A percentile compares a stretch with the other conserved stretches of the same genome.
These are phyloP conservation scores for Trametes meyenii DNA, from an alignment of 768 basidiomycete species.

Conservation along the genomic window DNA sequence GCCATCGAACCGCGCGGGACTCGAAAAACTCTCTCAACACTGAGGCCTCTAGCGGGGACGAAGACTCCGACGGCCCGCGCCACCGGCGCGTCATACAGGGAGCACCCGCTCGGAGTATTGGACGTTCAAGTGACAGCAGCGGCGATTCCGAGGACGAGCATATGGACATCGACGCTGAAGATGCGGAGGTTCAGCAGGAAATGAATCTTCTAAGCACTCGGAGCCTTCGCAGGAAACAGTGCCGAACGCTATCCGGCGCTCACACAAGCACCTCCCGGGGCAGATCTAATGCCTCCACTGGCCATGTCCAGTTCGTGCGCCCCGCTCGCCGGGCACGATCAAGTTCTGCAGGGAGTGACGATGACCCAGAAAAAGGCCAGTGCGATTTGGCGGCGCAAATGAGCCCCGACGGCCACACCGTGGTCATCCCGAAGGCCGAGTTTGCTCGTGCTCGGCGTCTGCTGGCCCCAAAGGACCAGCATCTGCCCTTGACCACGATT, in stretches of 20 bases:
- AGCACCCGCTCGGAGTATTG: background rate
- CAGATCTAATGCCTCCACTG: background rate
- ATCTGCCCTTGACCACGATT: constrained; percentile 28
- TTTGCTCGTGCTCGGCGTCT: constrained; percentile 32
- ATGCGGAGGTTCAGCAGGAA: background rate
- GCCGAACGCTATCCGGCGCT: background rate
- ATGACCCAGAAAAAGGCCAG: background rate
- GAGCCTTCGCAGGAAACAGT: background rate
- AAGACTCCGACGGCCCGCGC: background rate
- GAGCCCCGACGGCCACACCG: constrained; percentile 16
- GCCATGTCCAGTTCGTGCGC: background rate
- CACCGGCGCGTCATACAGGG: background rate
- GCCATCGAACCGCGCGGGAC: background rate
- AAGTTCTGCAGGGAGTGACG: constrained; percentile 7
- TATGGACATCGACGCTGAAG: background rate
- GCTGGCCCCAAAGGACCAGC: constrained; percentile 23
- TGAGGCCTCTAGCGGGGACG: background rate
- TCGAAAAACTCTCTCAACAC: background rate
- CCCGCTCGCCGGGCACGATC: background rate
- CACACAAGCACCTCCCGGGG: too few relatives aligned
- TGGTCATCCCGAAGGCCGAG: constrained; percentile 30
- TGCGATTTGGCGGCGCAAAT: background rate
- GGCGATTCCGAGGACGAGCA: background rate
- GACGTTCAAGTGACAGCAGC: background rate
- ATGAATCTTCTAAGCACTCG: background rate